A percentile compares a stretch with the other conserved stretches of the same genome.
Conservation (phyloP, 164 flowering plant species). For the Dillenia turbinata region DNA sequence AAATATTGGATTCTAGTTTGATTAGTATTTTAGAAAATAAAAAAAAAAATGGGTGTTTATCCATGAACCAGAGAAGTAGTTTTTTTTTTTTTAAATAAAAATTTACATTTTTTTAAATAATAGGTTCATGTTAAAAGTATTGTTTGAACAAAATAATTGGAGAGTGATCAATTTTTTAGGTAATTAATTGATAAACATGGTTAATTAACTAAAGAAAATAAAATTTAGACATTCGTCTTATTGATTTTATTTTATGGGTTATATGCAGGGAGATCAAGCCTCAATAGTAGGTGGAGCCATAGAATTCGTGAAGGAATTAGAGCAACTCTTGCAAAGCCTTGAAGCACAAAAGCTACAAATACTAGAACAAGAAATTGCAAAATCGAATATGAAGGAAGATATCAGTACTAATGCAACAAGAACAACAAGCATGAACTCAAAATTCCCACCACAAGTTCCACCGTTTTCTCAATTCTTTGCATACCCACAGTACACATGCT, state of each 20-base stretch:
- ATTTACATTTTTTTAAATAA: too few species aligned
- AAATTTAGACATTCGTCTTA: not conserved
- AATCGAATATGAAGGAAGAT: too few species aligned
- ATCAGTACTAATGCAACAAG: conserved; percentile 14
- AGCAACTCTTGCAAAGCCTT: conserved; percentile 66
- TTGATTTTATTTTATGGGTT: not conserved
- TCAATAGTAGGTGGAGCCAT: conserved; percentile 95
- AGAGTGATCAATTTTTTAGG: too few species aligned
- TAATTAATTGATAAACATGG: too few species aligned
- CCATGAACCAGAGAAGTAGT: too few species aligned
- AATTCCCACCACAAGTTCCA: conserved; percentile 5
- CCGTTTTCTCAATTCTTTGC: conserved; percentile 64
- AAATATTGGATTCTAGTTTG: too few species aligned
- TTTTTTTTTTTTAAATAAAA: too few species aligned
- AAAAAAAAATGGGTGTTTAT: too few species aligned
- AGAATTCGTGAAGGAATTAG: conserved; percentile 87
- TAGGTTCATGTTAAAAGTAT: too few species aligned
- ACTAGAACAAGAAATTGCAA: conserved; percentile 7
- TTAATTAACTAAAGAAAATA: too few species aligned
- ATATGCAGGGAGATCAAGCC: conserved; percentile 86
- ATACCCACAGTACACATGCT: conserved; percentile 60
- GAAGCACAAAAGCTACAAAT: conserved; percentile 49
- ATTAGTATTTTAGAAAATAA: too few species aligned
- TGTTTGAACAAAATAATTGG: too few species aligned
- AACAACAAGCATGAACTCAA: not conserved